A percentile compares a stretch with the other conserved stretches of the same genome.
Evolutionary conservation across 2,329 filamentous ascomycete species (phyloP).

Genomic region (Hirsutella minnesotensis): DNA sequence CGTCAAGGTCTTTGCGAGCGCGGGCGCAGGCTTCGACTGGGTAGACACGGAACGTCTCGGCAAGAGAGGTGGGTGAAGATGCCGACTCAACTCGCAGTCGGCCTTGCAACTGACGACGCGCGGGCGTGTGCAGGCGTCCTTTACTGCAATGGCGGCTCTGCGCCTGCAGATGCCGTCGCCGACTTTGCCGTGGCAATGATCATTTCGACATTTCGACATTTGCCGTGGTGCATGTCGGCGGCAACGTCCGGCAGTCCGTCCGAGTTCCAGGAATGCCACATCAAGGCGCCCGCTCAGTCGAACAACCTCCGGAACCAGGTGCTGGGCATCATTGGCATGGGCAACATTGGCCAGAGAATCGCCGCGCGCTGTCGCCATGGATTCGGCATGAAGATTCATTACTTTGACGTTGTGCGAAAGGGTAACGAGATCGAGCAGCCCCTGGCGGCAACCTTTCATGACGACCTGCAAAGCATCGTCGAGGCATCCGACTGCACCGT

Average conservation of each 20-base stretch:
- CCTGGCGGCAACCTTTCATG: slow-evolving; percentile 36
- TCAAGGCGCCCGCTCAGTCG: slow-evolving; percentile 43
- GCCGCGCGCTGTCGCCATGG: slow-evolving; percentile 38
- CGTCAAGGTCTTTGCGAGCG: slow-evolving; percentile 50
- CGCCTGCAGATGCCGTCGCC: slow-evolving; percentile 60
- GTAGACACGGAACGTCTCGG: slow-evolving; percentile 50
- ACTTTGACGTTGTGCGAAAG: slow-evolving; percentile 46
- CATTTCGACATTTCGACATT: slow-evolving; percentile 55
- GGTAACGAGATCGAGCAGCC: slow-evolving; percentile 25
- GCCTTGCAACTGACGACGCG: background rate
- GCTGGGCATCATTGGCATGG: slow-evolving; percentile 58
- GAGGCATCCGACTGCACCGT: slow-evolving; percentile 45
- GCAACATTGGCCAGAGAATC: slow-evolving; percentile 52
- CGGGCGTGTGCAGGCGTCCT: slow-evolving; percentile 35
- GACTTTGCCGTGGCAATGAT: slow-evolving; percentile 60
- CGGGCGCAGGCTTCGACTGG: slow-evolving; percentile 57
- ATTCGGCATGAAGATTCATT: slow-evolving; percentile 57
- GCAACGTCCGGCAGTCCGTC: slow-evolving; percentile 27
- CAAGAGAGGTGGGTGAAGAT: slow-evolving; percentile 34
- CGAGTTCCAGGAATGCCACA: slow-evolving; percentile 46
- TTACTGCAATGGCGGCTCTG: slow-evolving; percentile 63
- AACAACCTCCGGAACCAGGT: slow-evolving; percentile 50
- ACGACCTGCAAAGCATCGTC: slow-evolving; percentile 39
- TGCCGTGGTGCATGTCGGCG: slow-evolving; percentile 51
- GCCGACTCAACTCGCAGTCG: background rate